Evolutionary conservation across 2,329 filamentous ascomycete genomes (phyloP), one percentile per base, ranked within the genome.

Genomic region (Beauveria sp.): DNA sequence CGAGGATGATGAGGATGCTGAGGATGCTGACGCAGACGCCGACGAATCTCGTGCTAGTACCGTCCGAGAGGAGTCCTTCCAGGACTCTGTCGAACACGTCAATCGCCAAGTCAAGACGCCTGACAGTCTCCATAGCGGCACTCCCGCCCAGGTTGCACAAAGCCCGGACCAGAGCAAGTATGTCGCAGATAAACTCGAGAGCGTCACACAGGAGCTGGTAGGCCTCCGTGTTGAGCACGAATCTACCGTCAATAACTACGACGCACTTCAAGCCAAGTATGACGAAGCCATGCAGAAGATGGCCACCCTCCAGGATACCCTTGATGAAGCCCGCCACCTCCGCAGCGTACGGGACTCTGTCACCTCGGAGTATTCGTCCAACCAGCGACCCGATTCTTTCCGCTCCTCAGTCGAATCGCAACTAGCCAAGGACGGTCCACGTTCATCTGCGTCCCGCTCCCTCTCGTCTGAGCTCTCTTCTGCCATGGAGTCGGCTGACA

Each of bases 401-500:
- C 87, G 94, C 84, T 91, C 86, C 64, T 87, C 92, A 70, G 79
- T 81, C 69, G 86, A 85, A 76, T 84, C 86, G 70, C 88, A 84
- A 76, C 88, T 86, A 71, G 77, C 84, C 72, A 92, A 87, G 77
- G 83, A 86, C 78, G 79, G 76, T 57, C 74, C 81, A 77, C 76
- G 72, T 66, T 90, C 89, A 75, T 92, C 90, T 70, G 67, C 71
- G 43, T 92, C 91, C 78, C 91, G 88, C 74, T 96, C 92, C 70
- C 88, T 97, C 67, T 97, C 91, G 66, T 94, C 91, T 77, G 94
- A 97, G 77, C 84, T 96, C 73, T 96, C 91, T 70, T 96, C 89
- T 73, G 91, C 85, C 79, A 85, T 89, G 83, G 89, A 89, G 70
- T 90, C 89, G 71, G 84, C 85, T 67, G 80, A 80, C 68, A 87